Evolutionary conservation across 352 stramenopile genomes (phyloP), one percentile per base, ranked within the genome.

Genomic region (Ophiocytium majus): DNA sequence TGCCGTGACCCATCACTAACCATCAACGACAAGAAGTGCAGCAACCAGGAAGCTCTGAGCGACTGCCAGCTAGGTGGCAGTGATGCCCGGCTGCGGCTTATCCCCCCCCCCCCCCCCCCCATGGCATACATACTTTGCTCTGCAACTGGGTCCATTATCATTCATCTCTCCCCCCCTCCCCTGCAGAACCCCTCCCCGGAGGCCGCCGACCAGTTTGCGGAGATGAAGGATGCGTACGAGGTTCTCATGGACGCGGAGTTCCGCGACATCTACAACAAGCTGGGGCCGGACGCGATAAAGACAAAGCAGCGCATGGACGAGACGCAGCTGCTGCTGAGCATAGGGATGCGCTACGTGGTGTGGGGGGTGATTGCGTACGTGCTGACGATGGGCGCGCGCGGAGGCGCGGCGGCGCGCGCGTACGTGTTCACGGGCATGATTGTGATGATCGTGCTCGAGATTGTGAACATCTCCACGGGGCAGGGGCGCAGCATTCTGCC

Each of bases 281-380:
- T 98, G 89, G 96, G 96, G 49, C 92, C 96, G 84, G 91, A 92
- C 10, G 93, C 95, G 35, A 91, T 97, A 1, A 23, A 50, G 9
- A 86, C 80, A 17, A 96, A 97, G 79, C 92, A 96, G 43, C 80
- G 63, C 9, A 35, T 86, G 0, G 82, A 86, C 66, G 84, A 88
- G 43, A 88, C 84, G 79, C 80, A 71, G 34, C 82, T 88, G 84
- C 80, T 88, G 31, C 43, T 88, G 0, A 74, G 81, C 75, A 82
- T 85, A 33, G 91, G 95, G 19, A 94, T 97, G 33, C 98, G 96
- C 92, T 98, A 99, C 89, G 92, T 95, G 31, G 93, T 97, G 49
- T 99, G 95, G 95, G 93, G 92, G 50, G 95, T 98, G 66, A 93
- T 98, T 90, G 94, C 94, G 57, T 99, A 96, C 91, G 89, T 98